Evolutionary conservation across 305 asterid species (phyloP).

Genomic region (Ruellia speciosa): DNA sequence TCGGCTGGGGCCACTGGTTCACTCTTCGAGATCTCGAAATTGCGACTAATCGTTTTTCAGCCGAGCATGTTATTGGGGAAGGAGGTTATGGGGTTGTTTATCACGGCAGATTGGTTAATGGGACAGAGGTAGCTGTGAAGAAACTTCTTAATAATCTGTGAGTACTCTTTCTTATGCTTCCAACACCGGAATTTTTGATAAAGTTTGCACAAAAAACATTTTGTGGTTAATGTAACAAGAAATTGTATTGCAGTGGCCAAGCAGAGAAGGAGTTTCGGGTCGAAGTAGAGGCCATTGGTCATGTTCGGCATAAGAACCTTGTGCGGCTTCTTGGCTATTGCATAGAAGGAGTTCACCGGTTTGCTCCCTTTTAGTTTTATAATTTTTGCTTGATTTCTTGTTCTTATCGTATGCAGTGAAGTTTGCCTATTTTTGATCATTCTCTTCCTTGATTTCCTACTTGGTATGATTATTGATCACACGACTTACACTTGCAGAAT

Average conservation of each 20-base stretch:
- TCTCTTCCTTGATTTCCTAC: constrained; percentile 8
- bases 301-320: constrained; percentile 90
- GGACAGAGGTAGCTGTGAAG: constrained; percentile 85
- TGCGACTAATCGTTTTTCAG: constrained; percentile 67
- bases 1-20: constrained; percentile 99
- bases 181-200: neutral
- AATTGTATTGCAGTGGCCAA: constrained; percentile 60
- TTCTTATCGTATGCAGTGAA: neutral
- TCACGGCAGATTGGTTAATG: constrained; percentile 67
- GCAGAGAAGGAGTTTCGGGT: constrained; percentile 92
- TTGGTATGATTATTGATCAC: constrained; percentile 11
- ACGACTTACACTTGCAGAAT: constrained; percentile 40
- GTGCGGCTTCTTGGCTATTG: constrained; percentile 94
- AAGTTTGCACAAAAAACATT: neutral
- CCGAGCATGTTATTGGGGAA: constrained; percentile 68
- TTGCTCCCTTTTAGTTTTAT: constrained; percentile 16
- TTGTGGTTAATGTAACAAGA: neutral
- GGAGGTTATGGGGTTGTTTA: constrained; percentile 93
- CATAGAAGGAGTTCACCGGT: constrained; percentile 94
- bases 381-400: neutral
- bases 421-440: neutral
- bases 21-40: constrained; percentile 80
- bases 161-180: constrained; percentile 27
- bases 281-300: constrained; percentile 94
- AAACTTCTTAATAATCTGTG: constrained; percentile 86